Base-by-base conservation (phyloP, 2,329 filamentous ascomycete genomes). In the Phyllosticta citrichinensis region DNA sequence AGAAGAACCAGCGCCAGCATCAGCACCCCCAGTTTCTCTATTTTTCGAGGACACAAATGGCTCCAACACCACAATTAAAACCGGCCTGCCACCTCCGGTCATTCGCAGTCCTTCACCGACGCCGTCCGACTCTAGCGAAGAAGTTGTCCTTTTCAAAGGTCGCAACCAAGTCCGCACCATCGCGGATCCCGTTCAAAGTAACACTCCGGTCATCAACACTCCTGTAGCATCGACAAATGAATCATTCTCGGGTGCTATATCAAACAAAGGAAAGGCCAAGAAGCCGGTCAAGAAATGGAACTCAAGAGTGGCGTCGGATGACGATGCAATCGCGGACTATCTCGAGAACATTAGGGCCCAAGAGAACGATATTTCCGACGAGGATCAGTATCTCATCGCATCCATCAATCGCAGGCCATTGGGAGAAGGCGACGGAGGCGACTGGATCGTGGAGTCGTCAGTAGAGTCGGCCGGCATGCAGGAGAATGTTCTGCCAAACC, bases 301-400 rank as follows among this genome's bases (percentile, higher is more conserved):
- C 4, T 9, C 33, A 17, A 40, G 9, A 40, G 11, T 40, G 11
- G 8, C 33, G 6, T 40, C 33, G 33, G 33, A 40, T 40, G 80
- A 86, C 19, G 81, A 79, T 0, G 76, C 85, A 52, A 74, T 86
- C 66, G 81, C 83, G 1, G 88, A 92, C 67, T 91, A 91, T 66
- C 86, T 90, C 67, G 80, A 82, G 52, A 89, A 91, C 63, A 79
- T 89, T 67, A 74, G 73, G 19, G 78, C 78, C 1, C 78, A 79
- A 55, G 77, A 76, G 2, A 64, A 69, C 55, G 68, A 68, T 19
- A 69, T 71, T 14, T 69, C 70, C 24, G 60, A 68, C 53, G 51
- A 67, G 33, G 55, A 40, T 9, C 66, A 64, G n/a, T 14, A 40
- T 40, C 8, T 17, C 33, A 40, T 40, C 10, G 33, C 10, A 5